These are phyloP conservation scores for Globisporangium cystogenes DNA, from an alignment of 352 stramenopile genomes.

Conservation along the genomic window DNA sequence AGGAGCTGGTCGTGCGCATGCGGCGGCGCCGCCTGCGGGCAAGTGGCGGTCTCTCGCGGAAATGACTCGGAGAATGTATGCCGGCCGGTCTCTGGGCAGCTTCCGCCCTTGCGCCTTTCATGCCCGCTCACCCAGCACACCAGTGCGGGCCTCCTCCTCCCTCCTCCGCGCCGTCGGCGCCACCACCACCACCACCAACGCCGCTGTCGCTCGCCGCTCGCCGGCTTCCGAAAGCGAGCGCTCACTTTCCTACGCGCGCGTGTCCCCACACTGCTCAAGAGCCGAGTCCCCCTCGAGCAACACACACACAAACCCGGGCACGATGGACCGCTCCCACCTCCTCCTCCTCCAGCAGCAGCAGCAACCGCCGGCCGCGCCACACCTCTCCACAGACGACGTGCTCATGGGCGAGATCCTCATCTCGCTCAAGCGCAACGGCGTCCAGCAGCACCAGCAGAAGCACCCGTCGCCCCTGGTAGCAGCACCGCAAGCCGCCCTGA, in stretches of 20 bases:
- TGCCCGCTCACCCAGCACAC: background rate
- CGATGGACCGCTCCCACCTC: slow-evolving; percentile 3
- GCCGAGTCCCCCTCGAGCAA: background rate
- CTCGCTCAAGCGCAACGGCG: slow-evolving; percentile 50
- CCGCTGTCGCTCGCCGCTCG: background rate
- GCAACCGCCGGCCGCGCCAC: too few relatives aligned
- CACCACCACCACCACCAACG: background rate
- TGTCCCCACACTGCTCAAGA: slow-evolving; percentile 7
- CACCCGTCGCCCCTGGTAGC: background rate
- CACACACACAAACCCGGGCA: slow-evolving; percentile 1
- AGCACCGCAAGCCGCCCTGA: background rate
- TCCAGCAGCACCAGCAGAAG: slow-evolving; percentile 14
- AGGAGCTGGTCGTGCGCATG: too few relatives aligned
- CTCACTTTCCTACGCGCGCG: slow-evolving; percentile 13
- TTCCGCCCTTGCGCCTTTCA: slow-evolving; percentile 2
- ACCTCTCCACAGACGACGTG: slow-evolving; percentile 55
- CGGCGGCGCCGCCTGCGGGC: too few relatives aligned
- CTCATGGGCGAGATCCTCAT: slow-evolving; percentile 79
- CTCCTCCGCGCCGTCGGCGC: too few relatives aligned
- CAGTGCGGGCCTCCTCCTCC: too few relatives aligned
- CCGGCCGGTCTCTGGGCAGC: background rate
- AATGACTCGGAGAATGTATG: background rate
- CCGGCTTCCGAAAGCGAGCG: background rate
- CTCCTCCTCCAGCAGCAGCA: background rate
- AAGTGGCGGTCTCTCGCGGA: background rate